phyloP scores from a whole-genome alignment of 2,329 filamentous ascomycete species.

The Penicillium expansum region DNA sequence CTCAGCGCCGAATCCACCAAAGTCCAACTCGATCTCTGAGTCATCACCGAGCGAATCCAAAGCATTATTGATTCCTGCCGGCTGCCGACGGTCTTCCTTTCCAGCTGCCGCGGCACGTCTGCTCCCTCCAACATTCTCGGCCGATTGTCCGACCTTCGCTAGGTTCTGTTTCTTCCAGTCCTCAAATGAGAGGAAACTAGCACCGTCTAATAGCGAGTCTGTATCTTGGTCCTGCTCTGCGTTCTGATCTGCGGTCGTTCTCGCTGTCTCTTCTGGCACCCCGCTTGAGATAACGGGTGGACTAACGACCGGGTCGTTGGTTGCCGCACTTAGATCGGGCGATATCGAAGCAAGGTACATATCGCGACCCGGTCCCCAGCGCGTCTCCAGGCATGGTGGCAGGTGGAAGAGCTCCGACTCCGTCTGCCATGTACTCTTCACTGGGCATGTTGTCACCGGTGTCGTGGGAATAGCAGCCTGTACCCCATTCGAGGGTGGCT shows the following conservation, averaged over 20 bases:
- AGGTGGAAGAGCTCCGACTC: constrained; percentile 18
- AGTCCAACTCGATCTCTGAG: constrained; percentile 75
- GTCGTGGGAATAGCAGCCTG: neutral
- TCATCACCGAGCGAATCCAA: constrained; percentile 83
- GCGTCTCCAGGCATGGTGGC: constrained; percentile 16
- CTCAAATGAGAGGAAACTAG: constrained; percentile 92
- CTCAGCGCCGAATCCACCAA: constrained; percentile 58
- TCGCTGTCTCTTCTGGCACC: neutral
- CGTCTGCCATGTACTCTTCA: constrained; percentile 13
- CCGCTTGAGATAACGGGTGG: neutral
- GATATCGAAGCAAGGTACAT: neutral
- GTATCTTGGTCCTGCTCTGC: constrained; percentile 52
- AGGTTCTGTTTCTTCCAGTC: constrained; percentile 97
- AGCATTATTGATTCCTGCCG: constrained; percentile 59
- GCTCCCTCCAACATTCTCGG: constrained; percentile 61
- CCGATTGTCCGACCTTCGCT: constrained; percentile 77
- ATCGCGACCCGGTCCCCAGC: constrained; percentile 7
- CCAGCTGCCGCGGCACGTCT: constrained; percentile 50
- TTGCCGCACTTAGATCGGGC: neutral
- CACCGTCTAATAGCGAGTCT: constrained; percentile 67
- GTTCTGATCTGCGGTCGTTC: neutral
- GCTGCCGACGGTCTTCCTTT: constrained; percentile 50
- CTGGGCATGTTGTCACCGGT: constrained; percentile 11
- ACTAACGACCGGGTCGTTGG: neutral
- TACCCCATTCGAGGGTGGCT: neutral